These are phyloP conservation scores for Populus pruinosa DNA, from an alignment of 345 rosid species.

Conservation along the genomic window DNA sequence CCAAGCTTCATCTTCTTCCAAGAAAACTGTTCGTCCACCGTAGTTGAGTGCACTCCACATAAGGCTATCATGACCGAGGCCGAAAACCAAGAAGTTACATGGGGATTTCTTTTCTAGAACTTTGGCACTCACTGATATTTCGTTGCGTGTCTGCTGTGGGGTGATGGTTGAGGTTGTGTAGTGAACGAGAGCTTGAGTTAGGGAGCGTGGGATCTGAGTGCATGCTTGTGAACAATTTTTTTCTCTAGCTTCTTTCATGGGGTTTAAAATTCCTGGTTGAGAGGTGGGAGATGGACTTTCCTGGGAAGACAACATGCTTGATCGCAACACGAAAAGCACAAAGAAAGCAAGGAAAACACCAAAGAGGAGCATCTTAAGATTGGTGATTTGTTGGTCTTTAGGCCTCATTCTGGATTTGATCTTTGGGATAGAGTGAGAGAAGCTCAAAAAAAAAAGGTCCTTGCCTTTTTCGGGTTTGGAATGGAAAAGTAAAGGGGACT, in stretches of 20 bases:
- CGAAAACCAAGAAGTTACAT: slow-evolving; percentile 88
- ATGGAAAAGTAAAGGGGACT: not conserved
- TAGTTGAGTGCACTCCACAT: slow-evolving; percentile 89
- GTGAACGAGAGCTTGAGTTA: slow-evolving; percentile 70
- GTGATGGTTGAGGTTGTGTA: slow-evolving; percentile 80
- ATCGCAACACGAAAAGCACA: slow-evolving; percentile 54
- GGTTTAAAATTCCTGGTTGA: not conserved
- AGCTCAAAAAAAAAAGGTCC: not conserved
- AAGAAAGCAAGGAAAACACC: slow-evolving; percentile 55
- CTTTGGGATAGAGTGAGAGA: not conserved
- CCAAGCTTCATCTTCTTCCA: slow-evolving; percentile 92
- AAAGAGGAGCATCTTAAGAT: slow-evolving; percentile 56
- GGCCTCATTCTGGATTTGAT: slow-evolving; percentile 50
- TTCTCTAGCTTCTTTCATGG: not conserved
- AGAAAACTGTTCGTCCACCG: slow-evolving; percentile 78
- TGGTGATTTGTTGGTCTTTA: slow-evolving; percentile 44
- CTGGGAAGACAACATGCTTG: slow-evolving; percentile 46
- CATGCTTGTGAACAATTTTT: slow-evolving; percentile 40
- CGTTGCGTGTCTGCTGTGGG: slow-evolving; percentile 77
- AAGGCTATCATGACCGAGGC: slow-evolving; percentile 84
- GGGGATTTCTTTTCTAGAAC: slow-evolving; percentile 68
- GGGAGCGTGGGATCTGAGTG: slow-evolving; percentile 52
- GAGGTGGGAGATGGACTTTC: slow-evolving; percentile 10
- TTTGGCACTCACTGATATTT: slow-evolving; percentile 56
- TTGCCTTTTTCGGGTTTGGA: not conserved